Percentiles rank a stretch among this genome's conserved stretches.
These are phyloP conservation scores for Potentilla sterilis DNA, from an alignment of 306 rosid species.

Conservation along the genomic window DNA sequence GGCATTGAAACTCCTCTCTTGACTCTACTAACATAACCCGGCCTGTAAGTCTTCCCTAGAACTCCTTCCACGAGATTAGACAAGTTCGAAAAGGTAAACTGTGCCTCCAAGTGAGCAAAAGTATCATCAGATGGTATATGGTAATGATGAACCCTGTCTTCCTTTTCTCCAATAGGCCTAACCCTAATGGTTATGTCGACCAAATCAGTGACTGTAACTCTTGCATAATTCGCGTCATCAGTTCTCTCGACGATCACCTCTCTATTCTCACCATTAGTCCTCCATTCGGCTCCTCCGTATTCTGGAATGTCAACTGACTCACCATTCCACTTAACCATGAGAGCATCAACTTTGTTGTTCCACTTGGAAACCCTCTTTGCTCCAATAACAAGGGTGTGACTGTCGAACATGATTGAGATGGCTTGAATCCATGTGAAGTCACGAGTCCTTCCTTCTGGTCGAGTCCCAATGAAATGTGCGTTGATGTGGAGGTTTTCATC, in stretches of 20 bases:
- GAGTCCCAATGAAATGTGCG: slow-evolving; percentile 62
- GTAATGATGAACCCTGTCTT: slow-evolving; percentile 63
- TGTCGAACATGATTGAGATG: slow-evolving; percentile 55
- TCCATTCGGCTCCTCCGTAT: slow-evolving; percentile 59
- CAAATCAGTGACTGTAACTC: slow-evolving; percentile 51
- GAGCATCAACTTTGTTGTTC: slow-evolving; percentile 51
- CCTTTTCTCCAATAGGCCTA: slow-evolving; percentile 54
- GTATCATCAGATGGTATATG: slow-evolving; percentile 54
- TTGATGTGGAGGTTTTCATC: slow-evolving; percentile 62
- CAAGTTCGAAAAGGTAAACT: slow-evolving; percentile 45
- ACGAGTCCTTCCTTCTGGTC: slow-evolving; percentile 73
- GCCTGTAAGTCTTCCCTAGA: slow-evolving; percentile 66
- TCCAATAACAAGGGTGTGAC: slow-evolving; percentile 57
- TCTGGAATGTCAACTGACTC: slow-evolving; percentile 37
- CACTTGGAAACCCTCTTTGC: slow-evolving; percentile 59
- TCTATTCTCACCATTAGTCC: slow-evolving; percentile 37
- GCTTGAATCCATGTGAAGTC: slow-evolving; percentile 85
- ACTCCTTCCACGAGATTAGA: slow-evolving; percentile 57
- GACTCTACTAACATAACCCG: slow-evolving; percentile 57
- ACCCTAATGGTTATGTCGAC: slow-evolving; percentile 55
- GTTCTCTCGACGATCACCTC: slow-evolving; percentile 66
- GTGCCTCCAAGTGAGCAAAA: slow-evolving; percentile 70
- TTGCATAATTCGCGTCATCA: slow-evolving; percentile 47
- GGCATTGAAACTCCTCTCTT: slow-evolving; percentile 74
- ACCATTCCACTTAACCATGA: slow-evolving; percentile 51